These are phyloP conservation scores for Closterium sp. DNA, from an alignment of 139 green algal species.

Conservation along the genomic window DNA sequence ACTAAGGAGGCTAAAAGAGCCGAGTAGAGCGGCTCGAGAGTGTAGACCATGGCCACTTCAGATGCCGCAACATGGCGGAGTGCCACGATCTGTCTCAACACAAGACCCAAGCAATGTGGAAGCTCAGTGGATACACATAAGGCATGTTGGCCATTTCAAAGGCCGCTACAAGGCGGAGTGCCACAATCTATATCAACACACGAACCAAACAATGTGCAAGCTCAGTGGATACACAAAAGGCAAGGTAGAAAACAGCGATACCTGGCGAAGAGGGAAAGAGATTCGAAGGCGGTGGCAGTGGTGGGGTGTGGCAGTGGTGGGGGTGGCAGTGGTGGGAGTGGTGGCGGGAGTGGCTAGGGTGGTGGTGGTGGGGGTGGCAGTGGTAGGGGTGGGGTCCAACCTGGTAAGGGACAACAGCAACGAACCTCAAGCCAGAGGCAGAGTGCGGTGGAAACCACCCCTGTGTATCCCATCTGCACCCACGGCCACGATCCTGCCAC, in stretches of 20 bases:
- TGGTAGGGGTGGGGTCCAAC: too few relatives aligned
- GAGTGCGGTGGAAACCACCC: constrained; percentile 57
- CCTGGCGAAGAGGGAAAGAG: too few relatives aligned
- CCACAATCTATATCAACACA: neutral
- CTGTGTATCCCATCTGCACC: constrained; percentile 56
- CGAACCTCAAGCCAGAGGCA: constrained; percentile 54
- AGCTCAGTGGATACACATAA: neutral
- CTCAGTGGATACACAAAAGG: neutral
- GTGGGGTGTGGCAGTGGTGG: too few relatives aligned
- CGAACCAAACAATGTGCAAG: neutral
- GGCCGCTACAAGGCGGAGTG: neutral
- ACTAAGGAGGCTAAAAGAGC: neutral
- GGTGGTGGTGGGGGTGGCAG: too few relatives aligned
- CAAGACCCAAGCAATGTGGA: neutral
- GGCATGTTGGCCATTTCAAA: neutral
- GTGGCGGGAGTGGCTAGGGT: too few relatives aligned
- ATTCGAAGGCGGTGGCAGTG: too few relatives aligned
- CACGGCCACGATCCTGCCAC: constrained; percentile 15
- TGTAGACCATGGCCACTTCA: neutral
- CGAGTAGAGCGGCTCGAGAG: neutral
- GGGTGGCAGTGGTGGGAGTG: too few relatives aligned
- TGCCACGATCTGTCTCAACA: neutral
- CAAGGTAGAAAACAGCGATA: too few relatives aligned
- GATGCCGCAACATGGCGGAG: neutral
- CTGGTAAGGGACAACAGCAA: too few relatives aligned